These are phyloP conservation scores for Madurella mycetomatis DNA, from an alignment of 2,329 filamentous ascomycete species.

Conservation along the genomic window DNA sequence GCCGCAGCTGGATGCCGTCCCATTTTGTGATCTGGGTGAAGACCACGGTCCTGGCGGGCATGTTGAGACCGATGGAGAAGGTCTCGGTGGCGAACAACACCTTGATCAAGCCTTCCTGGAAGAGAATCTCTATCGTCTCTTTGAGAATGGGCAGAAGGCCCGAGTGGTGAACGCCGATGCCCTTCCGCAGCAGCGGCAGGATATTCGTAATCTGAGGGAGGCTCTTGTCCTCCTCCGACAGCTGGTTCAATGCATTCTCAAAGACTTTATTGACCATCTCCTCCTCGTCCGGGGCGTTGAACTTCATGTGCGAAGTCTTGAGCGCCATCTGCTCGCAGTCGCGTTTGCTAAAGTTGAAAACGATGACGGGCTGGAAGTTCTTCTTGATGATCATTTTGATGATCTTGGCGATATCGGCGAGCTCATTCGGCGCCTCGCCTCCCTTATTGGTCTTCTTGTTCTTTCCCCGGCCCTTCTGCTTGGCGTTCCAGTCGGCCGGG, in stretches of 20 bases:
- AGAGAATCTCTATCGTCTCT: constrained; percentile 97
- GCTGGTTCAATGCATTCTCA: constrained; percentile 82
- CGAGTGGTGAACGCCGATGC: constrained; percentile 96
- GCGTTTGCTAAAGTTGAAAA: constrained; percentile 98
- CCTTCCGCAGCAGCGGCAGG: constrained; percentile 79
- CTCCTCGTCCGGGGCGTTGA: constrained; percentile 96
- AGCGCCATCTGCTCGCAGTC: constrained; percentile 91
- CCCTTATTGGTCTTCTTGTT: constrained; percentile 91
- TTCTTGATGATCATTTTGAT: constrained; percentile 98
- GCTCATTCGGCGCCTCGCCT: constrained; percentile 59
- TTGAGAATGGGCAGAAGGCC: constrained; percentile 93
- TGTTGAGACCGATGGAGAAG: constrained; percentile 97
- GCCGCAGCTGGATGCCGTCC: constrained; percentile 74
- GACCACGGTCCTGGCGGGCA: constrained; percentile 99
- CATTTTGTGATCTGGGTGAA: constrained; percentile 96
- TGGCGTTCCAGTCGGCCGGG: constrained; percentile 71
- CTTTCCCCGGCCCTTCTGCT: constrained; percentile 80
- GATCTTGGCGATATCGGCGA: constrained; percentile 92
- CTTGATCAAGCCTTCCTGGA: constrained; percentile 97
- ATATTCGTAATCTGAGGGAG: constrained; percentile 89
- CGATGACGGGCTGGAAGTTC: constrained; percentile 95
- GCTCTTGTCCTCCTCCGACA: constrained; percentile 85
- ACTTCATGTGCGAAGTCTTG: constrained; percentile 78
- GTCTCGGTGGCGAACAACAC: constrained; percentile 97
- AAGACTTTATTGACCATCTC: constrained; percentile 93